A percentile compares a stretch with the other conserved stretches of the same genome.
Conservation (phyloP, 2,329 filamentous ascomycete genomes). For the Ophiocordyceps australis region DNA sequence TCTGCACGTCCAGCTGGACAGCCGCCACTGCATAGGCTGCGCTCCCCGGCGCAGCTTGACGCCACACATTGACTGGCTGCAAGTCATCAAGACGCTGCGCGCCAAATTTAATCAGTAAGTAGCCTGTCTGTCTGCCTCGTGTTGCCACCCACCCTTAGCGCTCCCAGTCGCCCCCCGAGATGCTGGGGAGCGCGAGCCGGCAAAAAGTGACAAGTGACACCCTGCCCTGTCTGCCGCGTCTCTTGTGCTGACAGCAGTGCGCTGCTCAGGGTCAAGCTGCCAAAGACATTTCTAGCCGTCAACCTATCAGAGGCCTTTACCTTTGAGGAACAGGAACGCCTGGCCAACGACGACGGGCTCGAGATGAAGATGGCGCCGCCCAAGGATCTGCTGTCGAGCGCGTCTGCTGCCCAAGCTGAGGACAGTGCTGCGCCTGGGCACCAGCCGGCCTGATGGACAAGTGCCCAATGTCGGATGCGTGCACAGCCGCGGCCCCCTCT, state of each 20-base stretch:
- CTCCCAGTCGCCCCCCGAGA: not conserved
- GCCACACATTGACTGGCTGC: constrained; percentile 84
- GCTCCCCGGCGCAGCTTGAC: constrained; percentile 82
- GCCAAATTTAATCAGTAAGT: constrained; percentile 89
- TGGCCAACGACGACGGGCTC: constrained; percentile 27
- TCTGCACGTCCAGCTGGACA: constrained; percentile 88
- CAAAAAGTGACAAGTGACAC: too few species aligned
- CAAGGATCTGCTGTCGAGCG: constrained; percentile 10
- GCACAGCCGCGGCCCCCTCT: too few species aligned
- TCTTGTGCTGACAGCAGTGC: not conserved
- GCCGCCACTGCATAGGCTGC: constrained; percentile 88
- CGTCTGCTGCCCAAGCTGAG: not conserved
- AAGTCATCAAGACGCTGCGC: constrained; percentile 86
- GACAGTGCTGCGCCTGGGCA: not conserved
- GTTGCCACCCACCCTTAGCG: not conserved
- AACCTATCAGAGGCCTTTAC: constrained; percentile 45
- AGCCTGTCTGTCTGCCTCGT: not conserved
- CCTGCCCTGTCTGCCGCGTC: not conserved
- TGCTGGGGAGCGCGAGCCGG: too few species aligned
- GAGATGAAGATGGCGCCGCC: constrained; percentile 24
- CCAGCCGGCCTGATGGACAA: not conserved
- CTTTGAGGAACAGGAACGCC: constrained; percentile 36
- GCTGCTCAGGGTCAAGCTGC: constrained; percentile 40
- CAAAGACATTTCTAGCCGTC: constrained; percentile 46
- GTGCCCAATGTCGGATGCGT: too few species aligned